These are phyloP conservation scores for Orbilia quercus DNA, from an alignment of 2,329 filamentous ascomycete genomes.

Conservation along the genomic window DNA sequence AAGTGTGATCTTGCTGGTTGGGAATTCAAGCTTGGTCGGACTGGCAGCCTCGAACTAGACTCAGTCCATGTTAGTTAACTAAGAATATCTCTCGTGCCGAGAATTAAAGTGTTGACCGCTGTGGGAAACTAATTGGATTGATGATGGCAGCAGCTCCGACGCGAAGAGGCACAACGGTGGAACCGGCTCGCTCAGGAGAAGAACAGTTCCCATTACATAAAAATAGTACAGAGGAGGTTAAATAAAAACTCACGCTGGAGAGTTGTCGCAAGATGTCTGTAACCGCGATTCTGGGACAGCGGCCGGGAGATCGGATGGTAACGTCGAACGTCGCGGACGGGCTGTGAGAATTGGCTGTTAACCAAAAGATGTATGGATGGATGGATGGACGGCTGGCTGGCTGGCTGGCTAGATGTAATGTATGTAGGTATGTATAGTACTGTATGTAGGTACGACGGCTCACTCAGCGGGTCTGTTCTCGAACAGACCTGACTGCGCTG, in stretches of 20 bases:
- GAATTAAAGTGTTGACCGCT: constrained; percentile 33
- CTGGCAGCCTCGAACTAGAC: constrained; percentile 39
- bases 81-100: constrained; percentile 4
- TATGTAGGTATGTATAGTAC: constrained; percentile 9
- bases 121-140: constrained; percentile 5
- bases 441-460: neutral
- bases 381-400: no score
- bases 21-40: constrained; percentile 47
- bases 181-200: constrained; percentile 8
- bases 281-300: constrained; percentile 25
- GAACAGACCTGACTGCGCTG: constrained; percentile 49
- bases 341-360: constrained; percentile 31
- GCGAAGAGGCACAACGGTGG: constrained; percentile 1
- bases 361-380: no score
- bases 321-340: no score
- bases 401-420: constrained; percentile 11
- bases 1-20: constrained; percentile 40
- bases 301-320: constrained; percentile 43
- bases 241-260: constrained; percentile 23
- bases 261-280: constrained; percentile 28
- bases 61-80: constrained; percentile 34
- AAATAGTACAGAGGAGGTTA: neutral
- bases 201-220: constrained; percentile 37
- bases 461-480: constrained; percentile 34
- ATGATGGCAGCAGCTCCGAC: neutral